These are phyloP conservation scores for Fusarium proliferatum DNA, from an alignment of 2,329 filamentous ascomycete species.

Conservation along the genomic window DNA sequence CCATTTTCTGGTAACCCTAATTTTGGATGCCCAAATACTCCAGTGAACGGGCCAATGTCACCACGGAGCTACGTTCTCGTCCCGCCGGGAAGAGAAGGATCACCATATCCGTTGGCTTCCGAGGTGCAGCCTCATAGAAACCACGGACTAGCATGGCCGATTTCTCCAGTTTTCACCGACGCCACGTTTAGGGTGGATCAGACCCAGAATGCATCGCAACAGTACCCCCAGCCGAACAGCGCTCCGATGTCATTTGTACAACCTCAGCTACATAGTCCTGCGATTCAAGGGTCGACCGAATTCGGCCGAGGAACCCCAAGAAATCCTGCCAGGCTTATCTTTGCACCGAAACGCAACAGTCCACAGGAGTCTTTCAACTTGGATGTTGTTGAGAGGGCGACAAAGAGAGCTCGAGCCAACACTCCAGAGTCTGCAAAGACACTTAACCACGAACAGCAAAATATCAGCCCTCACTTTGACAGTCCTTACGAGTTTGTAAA, in stretches of 20 bases:
- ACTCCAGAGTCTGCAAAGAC: slow-evolving; percentile 52
- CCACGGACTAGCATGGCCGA: slow-evolving; percentile 34
- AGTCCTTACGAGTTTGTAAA: slow-evolving; percentile 30
- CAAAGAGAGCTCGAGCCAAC: slow-evolving; percentile 58
- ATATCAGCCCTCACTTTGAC: slow-evolving; percentile 43
- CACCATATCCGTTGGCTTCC: slow-evolving; percentile 50
- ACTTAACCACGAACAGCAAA: slow-evolving; percentile 59
- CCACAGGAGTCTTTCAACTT: slow-evolving; percentile 18
- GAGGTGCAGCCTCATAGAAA: slow-evolving; percentile 59
- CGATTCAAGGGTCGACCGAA: slow-evolving; percentile 4
- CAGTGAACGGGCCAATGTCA: neutral
- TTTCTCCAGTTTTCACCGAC: slow-evolving; percentile 32
- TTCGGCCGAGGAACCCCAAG: slow-evolving; percentile 11
- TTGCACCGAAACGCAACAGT: slow-evolving; percentile 18
- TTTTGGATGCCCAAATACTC: neutral
- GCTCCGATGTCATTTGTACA: slow-evolving; percentile 22
- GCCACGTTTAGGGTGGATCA: slow-evolving; percentile 29
- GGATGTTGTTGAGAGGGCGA: slow-evolving; percentile 48
- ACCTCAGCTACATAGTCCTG: slow-evolving; percentile 30
- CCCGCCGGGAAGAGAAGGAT: neutral
- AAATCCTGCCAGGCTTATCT: slow-evolving; percentile 3
- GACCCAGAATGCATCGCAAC: slow-evolving; percentile 56
- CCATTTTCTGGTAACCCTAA: neutral
- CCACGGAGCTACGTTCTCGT: neutral
- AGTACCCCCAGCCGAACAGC: slow-evolving; percentile 47